These are phyloP conservation scores for Rhizopus delemar DNA, from an alignment of 371 early-diverging fungal species.

Conservation along the genomic window DNA sequence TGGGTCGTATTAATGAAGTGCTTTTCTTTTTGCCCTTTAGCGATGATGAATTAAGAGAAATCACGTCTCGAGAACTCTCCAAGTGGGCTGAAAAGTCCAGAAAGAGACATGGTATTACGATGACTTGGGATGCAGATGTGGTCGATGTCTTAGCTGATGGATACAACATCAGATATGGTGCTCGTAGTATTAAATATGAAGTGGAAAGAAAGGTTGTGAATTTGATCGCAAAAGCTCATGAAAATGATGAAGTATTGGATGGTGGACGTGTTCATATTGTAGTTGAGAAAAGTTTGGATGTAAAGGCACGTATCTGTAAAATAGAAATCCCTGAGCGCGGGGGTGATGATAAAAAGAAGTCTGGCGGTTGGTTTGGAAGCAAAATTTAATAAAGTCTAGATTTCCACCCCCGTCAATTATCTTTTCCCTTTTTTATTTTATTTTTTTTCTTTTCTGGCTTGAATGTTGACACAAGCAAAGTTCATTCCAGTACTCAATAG, in stretches of 20 bases:
- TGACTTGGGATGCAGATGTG: conserved; percentile 58
- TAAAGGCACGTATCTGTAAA: conserved; percentile 38
- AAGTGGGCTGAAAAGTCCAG: conserved; percentile 59
- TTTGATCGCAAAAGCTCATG: conserved; percentile 60
- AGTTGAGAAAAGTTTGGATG: conserved; percentile 37
- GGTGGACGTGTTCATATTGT: conserved; percentile 49
- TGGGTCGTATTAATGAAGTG: conserved; percentile 66
- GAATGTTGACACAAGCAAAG: neutral
- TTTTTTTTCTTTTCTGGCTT: neutral
- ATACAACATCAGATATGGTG: conserved; percentile 64
- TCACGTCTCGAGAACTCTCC: conserved; percentile 50
- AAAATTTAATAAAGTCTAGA: conserved; percentile 1
- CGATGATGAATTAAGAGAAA: conserved; percentile 50
- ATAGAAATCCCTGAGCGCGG: conserved; percentile 45
- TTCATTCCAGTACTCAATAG: neutral
- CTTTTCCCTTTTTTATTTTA: neutral
- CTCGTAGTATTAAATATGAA: conserved; percentile 64
- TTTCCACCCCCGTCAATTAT: neutral
- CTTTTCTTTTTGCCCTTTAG: conserved; percentile 62
- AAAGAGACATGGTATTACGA: conserved; percentile 50
- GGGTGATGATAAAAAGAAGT: conserved; percentile 39
- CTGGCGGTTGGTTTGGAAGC: conserved; percentile 41
- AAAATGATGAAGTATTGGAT: conserved; percentile 56
- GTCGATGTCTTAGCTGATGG: conserved; percentile 51
- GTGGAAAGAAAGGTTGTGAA: conserved; percentile 60